These are phyloP conservation scores for Penicillium sclerotiorum DNA, from an alignment of 2,329 filamentous ascomycete species.

Conservation along the genomic window DNA sequence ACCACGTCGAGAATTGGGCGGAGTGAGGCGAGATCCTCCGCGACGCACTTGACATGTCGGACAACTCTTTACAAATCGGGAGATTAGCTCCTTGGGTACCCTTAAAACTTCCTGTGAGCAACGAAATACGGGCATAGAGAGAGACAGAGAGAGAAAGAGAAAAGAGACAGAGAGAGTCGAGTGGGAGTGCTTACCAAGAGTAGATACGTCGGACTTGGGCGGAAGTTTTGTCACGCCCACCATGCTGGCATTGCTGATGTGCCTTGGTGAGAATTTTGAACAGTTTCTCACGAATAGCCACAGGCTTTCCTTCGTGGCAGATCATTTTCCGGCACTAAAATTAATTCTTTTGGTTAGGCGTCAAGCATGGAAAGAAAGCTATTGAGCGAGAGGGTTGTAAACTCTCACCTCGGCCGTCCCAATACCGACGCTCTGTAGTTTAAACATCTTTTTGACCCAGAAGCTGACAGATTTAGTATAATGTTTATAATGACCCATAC, in stretches of 20 bases:
- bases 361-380: background rate
- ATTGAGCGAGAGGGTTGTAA: background rate
- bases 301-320: slow-evolving; percentile 55
- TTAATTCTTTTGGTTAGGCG: background rate
- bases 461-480: slow-evolving; percentile 39
- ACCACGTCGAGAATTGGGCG: slow-evolving; percentile 42
- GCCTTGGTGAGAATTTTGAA: slow-evolving; percentile 55
- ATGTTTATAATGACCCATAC: too few species aligned
- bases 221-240: slow-evolving; percentile 57
- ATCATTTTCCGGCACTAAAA: slow-evolving; percentile 47
- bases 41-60: slow-evolving; percentile 53
- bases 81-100: slow-evolving; percentile 56
- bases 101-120: slow-evolving; percentile 27
- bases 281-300: slow-evolving; percentile 55
- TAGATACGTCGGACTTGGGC: slow-evolving; percentile 53
- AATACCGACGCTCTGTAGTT: slow-evolving; percentile 44
- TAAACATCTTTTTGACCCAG: slow-evolving; percentile 59
- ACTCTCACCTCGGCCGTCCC: slow-evolving; percentile 42
- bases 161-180: background rate
- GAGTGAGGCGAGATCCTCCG: slow-evolving; percentile 44
- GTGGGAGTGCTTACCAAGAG: slow-evolving; percentile 51
- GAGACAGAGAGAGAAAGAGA: background rate
- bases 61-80: slow-evolving; percentile 55
- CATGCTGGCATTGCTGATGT: slow-evolving; percentile 55
- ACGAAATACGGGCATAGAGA: slow-evolving; percentile 2